A percentile compares a stretch with the other conserved stretches of the same genome.
phyloP scores from a whole-genome alignment of 768 basidiomycete species.

The Russula griseocarnosa region DNA sequence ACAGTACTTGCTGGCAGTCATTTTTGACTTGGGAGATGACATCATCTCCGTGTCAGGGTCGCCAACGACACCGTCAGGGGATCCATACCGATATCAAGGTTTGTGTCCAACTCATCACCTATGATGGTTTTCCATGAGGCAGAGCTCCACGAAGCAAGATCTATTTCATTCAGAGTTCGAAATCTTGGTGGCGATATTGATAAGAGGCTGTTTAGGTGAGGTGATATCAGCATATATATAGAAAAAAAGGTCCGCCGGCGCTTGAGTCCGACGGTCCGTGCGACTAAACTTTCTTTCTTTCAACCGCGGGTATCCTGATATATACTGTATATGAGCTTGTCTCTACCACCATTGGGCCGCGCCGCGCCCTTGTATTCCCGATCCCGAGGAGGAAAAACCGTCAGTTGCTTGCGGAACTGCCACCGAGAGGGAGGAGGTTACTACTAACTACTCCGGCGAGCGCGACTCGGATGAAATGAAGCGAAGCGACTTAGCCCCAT shows the following conservation, averaged over 20 bases:
- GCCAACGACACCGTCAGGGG: neutral
- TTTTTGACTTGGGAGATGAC: neutral
- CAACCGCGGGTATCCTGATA: slow-evolving; percentile 15
- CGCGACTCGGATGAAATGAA: neutral
- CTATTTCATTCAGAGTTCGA: slow-evolving; percentile 9
- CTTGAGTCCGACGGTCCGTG: neutral
- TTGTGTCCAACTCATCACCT: neutral
- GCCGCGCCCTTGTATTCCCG: slow-evolving; percentile 9
- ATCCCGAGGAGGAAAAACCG: slow-evolving; percentile 21
- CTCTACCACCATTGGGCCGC: neutral
- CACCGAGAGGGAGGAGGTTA: slow-evolving; percentile 1
- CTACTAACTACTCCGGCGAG: neutral
- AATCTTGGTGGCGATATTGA: slow-evolving; percentile 14
- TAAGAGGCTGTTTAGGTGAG: slow-evolving; percentile 17
- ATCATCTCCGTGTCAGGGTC: neutral
- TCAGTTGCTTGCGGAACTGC: slow-evolving; percentile 6
- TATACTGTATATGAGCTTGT: neutral
- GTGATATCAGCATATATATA: slow-evolving; percentile 1
- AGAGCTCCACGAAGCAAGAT: slow-evolving; percentile 9
- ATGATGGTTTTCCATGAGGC: neutral
- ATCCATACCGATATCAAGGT: slow-evolving; percentile 14
- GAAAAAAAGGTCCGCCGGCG: neutral
- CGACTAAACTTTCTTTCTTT: neutral
- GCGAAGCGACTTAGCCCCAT: slow-evolving; percentile 23
- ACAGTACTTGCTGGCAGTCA: neutral